These are phyloP conservation scores for Brachypodium distachyon DNA, from an alignment of 202 grass and related monocot species.

Conservation along the genomic window DNA sequence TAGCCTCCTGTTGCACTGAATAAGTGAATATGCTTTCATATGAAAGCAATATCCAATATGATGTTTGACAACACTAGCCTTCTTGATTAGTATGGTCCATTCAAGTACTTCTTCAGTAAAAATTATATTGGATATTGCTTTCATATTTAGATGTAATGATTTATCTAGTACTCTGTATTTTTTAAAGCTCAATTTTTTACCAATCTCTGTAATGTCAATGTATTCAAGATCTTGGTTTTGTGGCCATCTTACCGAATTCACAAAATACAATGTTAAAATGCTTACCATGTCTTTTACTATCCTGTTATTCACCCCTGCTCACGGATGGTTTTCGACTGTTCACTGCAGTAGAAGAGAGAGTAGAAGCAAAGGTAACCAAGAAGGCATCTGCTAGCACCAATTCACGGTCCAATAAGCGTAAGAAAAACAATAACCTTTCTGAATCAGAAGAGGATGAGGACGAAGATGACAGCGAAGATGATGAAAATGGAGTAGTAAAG, in stretches of 20 bases:
- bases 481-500: conserved; percentile 25
- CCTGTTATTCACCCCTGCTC: not conserved
- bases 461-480: conserved; percentile 18
- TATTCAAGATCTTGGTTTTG: not conserved
- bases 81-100: not conserved
- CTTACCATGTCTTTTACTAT: not conserved
- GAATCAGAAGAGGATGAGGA: conserved; percentile 42
- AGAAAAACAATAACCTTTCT: conserved; percentile 40
- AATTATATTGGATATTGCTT: not conserved
- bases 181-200: not conserved
- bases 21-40: too few relatives aligned
- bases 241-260: not conserved
- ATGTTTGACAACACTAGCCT: not conserved
- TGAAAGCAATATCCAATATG: too few relatives aligned
- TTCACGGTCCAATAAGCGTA: conserved; percentile 54
- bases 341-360: conserved; percentile 10
- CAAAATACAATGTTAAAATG: not conserved
- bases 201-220: not conserved
- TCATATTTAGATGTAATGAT: not conserved
- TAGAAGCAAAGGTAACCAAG: conserved; percentile 24
- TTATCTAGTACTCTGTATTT: not conserved
- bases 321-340: conserved; percentile 18
- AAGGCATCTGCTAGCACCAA: conserved; percentile 34
- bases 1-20: not conserved
- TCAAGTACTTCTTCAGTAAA: not conserved